These are phyloP conservation scores for Gilbertella persicaria DNA, from an alignment of 371 early-diverging fungal species.

Conservation along the genomic window DNA sequence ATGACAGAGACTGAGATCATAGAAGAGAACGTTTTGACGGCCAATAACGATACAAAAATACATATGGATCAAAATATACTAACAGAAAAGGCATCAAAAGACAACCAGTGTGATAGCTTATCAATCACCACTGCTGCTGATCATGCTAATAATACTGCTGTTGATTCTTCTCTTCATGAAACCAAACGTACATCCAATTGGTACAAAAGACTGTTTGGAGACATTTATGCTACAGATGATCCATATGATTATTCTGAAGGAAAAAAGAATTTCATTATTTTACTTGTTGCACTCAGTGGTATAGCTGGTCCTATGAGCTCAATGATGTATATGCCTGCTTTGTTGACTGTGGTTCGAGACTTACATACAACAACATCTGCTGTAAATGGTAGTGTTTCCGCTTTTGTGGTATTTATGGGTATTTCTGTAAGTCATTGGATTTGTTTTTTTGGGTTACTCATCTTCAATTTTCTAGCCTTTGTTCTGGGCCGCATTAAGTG, in stretches of 20 bases:
- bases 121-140: too few relatives aligned
- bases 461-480: conserved; percentile 36
- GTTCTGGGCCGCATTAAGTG: conserved; percentile 68
- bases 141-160: too few relatives aligned
- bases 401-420: conserved; percentile 41
- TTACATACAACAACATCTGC: conserved; percentile 33
- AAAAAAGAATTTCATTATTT: conserved; percentile 41
- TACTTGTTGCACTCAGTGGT: conserved; percentile 25
- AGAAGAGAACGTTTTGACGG: too few relatives aligned
- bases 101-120: too few relatives aligned
- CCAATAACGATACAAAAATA: too few relatives aligned
- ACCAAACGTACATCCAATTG: too few relatives aligned
- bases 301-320: conserved; percentile 41
- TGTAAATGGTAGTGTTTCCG: conserved; percentile 44
- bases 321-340: conserved; percentile 48
- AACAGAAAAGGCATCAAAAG: too few relatives aligned
- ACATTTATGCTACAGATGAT: conserved; percentile 28
- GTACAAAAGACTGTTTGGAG: conserved; percentile 15
- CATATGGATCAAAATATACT: too few relatives aligned
- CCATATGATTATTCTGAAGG: conserved; percentile 32
- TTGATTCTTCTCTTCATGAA: too few relatives aligned
- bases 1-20: too few relatives aligned
- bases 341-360: conserved; percentile 34
- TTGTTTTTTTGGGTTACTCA: conserved; percentile 1
- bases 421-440: conserved; percentile 30